These are phyloP conservation scores for Trypanosoma cruzi DNA, from an alignment of 208 protist species.

Conservation along the genomic window DNA sequence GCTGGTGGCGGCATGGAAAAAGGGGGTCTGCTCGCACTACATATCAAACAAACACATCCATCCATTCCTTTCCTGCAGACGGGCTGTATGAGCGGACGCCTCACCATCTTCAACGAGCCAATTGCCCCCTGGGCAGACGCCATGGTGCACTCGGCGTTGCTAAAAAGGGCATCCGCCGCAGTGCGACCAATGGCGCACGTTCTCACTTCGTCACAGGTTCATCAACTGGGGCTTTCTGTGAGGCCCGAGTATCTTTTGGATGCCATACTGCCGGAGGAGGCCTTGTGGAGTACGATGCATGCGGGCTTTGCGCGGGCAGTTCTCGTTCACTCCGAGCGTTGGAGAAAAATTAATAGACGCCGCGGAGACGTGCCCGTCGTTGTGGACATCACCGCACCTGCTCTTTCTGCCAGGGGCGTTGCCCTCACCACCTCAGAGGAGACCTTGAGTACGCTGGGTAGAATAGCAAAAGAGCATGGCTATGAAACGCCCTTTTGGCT, in stretches of 20 bases:
- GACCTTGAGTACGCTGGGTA: constrained; percentile 10
- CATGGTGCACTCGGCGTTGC: not conserved
- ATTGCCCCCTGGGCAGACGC: constrained; percentile 16
- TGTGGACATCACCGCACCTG: constrained; percentile 34
- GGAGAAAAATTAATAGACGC: constrained; percentile 15
- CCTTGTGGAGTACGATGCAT: constrained; percentile 1
- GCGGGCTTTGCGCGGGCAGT: not conserved
- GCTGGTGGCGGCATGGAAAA: not conserved
- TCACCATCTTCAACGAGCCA: constrained; percentile 22
- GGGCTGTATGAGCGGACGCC: not conserved
- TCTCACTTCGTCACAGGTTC: constrained; percentile 9
- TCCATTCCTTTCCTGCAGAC: too few relatives aligned
- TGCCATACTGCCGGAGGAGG: constrained; percentile 16
- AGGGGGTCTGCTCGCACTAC: too few relatives aligned
- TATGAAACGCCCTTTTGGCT: constrained; percentile 70
- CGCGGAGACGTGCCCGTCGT: constrained; percentile 31
- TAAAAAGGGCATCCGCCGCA: not conserved
- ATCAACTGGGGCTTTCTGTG: not conserved
- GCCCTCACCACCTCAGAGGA: constrained; percentile 30
- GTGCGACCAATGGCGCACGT: not conserved
- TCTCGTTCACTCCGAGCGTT: constrained; percentile 10
- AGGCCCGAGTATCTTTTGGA: not conserved
- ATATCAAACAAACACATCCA: too few relatives aligned
- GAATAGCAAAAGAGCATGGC: not conserved
- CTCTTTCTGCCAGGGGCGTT: constrained; percentile 42